Conservation (phyloP, 169 alveolate species). For the Fabrea salina region DNA sequence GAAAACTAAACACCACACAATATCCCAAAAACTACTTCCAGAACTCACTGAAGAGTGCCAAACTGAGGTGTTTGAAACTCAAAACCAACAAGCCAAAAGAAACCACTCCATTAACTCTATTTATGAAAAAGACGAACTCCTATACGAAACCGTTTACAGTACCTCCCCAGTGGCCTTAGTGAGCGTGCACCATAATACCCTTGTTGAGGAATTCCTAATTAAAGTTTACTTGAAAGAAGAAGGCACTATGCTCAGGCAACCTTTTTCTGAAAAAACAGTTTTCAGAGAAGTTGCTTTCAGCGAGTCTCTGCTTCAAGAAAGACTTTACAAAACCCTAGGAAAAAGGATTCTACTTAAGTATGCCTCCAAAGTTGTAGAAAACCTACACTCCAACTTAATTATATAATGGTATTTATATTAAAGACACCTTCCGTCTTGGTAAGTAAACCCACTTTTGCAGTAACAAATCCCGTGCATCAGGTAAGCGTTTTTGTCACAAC, state of each 20-base stretch:
- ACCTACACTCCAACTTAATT: no score
- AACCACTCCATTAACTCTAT: slow-evolving; percentile 6
- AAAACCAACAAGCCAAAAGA: neutral
- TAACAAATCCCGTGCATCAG: no score
- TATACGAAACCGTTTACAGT: neutral
- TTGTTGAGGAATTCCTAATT: neutral
- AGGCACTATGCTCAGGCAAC: neutral
- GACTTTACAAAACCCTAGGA: neutral
- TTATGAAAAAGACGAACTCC: neutral
- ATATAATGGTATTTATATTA: no score
- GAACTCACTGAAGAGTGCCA: neutral
- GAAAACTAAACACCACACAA: neutral
- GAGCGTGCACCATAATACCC: neutral
- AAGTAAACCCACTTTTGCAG: no score
- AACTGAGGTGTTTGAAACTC: neutral
- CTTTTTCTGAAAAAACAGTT: neutral
- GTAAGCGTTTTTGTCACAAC: no score
- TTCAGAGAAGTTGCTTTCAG: neutral
- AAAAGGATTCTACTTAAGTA: no score
- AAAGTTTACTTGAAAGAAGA: neutral
- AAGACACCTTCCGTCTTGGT: no score
- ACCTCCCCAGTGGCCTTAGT: neutral
- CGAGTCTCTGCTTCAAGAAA: neutral
- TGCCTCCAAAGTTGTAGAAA: no score
- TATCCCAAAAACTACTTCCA: neutral